phyloP scores from a whole-genome alignment of 108 stramenopile genomes.

The Cyclotella distinguenda region DNA sequence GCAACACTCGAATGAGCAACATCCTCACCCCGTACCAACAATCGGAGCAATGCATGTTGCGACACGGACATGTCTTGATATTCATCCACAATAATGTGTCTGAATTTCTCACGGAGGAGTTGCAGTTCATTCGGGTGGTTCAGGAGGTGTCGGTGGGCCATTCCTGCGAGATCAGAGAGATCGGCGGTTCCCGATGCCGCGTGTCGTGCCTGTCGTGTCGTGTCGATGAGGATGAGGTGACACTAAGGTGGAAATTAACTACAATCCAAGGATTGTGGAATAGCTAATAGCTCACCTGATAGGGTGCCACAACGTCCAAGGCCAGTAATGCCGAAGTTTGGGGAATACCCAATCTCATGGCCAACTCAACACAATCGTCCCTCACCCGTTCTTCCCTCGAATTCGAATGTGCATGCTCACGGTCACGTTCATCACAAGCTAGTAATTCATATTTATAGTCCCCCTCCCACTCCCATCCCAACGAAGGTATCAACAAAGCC shows the following conservation, averaged over 20 bases:
- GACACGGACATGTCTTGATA: slow-evolving; percentile 65
- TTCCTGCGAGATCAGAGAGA: slow-evolving; percentile 51
- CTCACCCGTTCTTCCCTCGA: slow-evolving; percentile 18
- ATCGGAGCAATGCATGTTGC: slow-evolving; percentile 50
- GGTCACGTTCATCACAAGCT: background rate
- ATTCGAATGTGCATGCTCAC: slow-evolving; percentile 1
- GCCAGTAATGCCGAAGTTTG: slow-evolving; percentile 52
- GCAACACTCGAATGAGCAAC: background rate
- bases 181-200: slow-evolving; percentile 47
- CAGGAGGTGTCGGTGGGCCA: slow-evolving; percentile 48
- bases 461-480: background rate
- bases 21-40: slow-evolving; percentile 48
- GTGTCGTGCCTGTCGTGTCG: slow-evolving; percentile 33
- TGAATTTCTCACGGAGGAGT: slow-evolving; percentile 43
- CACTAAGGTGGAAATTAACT: background rate
- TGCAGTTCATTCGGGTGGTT: slow-evolving; percentile 31
- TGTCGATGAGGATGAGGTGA: background rate
- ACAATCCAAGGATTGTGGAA: background rate
- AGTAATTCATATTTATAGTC: background rate
- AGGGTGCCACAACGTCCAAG: slow-evolving; percentile 42
- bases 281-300: slow-evolving; percentile 37
- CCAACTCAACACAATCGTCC: slow-evolving; percentile 48
- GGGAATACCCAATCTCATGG: slow-evolving; percentile 52
- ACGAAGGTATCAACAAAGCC: slow-evolving; percentile 40
- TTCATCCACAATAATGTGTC: slow-evolving; percentile 58